phyloP scores from a whole-genome alignment of 1,284 basidiomycete species.

The Agaricales sp. region DNA sequence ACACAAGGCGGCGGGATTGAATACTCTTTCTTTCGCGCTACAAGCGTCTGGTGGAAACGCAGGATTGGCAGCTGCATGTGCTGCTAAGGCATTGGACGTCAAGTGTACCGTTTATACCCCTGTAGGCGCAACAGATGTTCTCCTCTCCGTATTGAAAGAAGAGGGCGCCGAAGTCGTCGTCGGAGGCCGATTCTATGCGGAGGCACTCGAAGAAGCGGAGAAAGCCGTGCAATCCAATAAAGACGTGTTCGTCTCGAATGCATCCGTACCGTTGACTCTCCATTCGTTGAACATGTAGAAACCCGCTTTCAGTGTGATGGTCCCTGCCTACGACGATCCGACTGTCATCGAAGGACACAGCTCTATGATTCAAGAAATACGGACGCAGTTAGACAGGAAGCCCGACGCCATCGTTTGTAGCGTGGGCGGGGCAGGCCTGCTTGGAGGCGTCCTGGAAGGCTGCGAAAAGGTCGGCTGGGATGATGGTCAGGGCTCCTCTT shows the following conservation, averaged over 20 bases:
- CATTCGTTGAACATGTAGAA: background rate
- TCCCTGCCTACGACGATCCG: constrained; percentile 61
- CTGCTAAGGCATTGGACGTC: constrained; percentile 40
- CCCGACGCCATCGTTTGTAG: constrained; percentile 70
- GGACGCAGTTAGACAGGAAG: constrained; percentile 34
- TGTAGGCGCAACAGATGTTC: constrained; percentile 33
- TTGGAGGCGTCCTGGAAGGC: constrained; percentile 58
- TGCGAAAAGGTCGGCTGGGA: constrained; percentile 54
- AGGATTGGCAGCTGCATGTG: constrained; percentile 57
- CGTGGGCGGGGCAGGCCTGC: constrained; percentile 63
- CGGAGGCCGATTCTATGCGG: constrained; percentile 43
- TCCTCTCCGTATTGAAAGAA: constrained; percentile 36
- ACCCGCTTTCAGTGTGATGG: constrained; percentile 37
- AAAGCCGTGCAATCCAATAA: constrained; percentile 30
- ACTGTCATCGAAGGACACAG: constrained; percentile 64
- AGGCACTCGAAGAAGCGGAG: constrained; percentile 41
- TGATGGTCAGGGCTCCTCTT: constrained; percentile 33
- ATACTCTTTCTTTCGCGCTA: background rate
- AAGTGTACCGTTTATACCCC: constrained; percentile 62
- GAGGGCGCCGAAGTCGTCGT: constrained; percentile 47
- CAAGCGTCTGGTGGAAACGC: constrained; percentile 70
- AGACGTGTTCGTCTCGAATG: constrained; percentile 36
- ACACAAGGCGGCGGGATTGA: no score
- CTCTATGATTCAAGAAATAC: constrained; percentile 57
- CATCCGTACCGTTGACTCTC: background rate